phyloP scores from a whole-genome alignment of 169 alveolate species.

The Eimeria acervulina region DNA sequence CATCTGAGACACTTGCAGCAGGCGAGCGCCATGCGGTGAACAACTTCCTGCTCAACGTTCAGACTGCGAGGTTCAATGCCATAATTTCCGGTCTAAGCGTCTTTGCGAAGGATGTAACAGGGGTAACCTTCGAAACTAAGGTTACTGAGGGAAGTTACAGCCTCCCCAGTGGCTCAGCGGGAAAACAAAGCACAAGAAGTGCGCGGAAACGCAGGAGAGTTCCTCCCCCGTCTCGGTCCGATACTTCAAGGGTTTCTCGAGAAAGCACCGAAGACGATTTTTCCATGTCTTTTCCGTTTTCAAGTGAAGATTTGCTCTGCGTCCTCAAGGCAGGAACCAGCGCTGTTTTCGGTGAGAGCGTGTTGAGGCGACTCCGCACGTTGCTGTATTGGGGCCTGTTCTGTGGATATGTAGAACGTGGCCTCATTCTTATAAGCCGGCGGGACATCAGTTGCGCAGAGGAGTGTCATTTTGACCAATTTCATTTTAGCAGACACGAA shows the following conservation, averaged over 20 bases:
- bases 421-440: neutral
- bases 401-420: neutral
- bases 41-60: neutral
- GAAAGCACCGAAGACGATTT: neutral
- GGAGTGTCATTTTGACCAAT: neutral
- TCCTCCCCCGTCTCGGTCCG: neutral
- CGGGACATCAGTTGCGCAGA: neutral
- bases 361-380: slow-evolving; percentile 1
- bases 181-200: neutral
- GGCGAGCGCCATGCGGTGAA: neutral
- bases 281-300: neutral
- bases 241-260: neutral
- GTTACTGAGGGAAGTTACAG: neutral
- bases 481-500: neutral
- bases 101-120: neutral
- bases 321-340: neutral
- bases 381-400: slow-evolving; percentile 38
- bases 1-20: neutral
- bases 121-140: neutral
- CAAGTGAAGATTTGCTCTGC: neutral
- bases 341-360: neutral
- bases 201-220: neutral
- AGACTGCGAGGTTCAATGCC: neutral
- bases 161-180: neutral
- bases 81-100: neutral